Conservation (phyloP, 345 rosid genomes). For the Draba incana region DNA sequence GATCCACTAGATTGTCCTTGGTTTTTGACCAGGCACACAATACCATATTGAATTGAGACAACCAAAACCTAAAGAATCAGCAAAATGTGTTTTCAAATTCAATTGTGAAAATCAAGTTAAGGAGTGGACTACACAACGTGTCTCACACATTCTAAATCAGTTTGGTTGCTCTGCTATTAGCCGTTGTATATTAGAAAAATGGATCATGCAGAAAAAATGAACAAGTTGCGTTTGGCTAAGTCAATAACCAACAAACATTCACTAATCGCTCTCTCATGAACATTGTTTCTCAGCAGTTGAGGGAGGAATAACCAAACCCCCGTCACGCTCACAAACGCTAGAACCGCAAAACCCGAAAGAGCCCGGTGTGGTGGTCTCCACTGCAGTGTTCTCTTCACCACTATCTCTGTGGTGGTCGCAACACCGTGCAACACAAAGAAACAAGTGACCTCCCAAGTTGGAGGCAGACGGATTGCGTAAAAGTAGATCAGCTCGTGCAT, state of each 20-base stretch:
- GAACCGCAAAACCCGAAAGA: slow-evolving; percentile 45
- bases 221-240: slow-evolving; percentile 28
- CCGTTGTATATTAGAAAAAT: not conserved
- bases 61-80: not conserved
- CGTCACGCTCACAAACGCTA: slow-evolving; percentile 51
- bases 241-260: slow-evolving; percentile 43
- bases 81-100: not conserved
- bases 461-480: slow-evolving; percentile 46
- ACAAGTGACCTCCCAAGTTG: slow-evolving; percentile 82
- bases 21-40: slow-evolving; percentile 1
- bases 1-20: no score
- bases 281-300: slow-evolving; percentile 49
- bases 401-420: slow-evolving; percentile 53
- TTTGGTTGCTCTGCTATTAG: slow-evolving; percentile 11
- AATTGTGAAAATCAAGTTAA: slow-evolving; percentile 1
- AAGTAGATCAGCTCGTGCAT: slow-evolving; percentile 72
- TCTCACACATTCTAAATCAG: slow-evolving; percentile 2
- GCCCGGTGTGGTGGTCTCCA: slow-evolving; percentile 41
- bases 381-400: slow-evolving; percentile 41
- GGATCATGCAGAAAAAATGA: slow-evolving; percentile 12
- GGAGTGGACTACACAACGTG: not conserved
- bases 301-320: slow-evolving; percentile 59
- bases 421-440: slow-evolving; percentile 65
- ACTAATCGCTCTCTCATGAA: slow-evolving; percentile 43
- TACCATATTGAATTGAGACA: not conserved